These are phyloP conservation scores for Apophysomyces trapeziformis DNA, from an alignment of 371 early-diverging fungal genomes.

Conservation along the genomic window DNA sequence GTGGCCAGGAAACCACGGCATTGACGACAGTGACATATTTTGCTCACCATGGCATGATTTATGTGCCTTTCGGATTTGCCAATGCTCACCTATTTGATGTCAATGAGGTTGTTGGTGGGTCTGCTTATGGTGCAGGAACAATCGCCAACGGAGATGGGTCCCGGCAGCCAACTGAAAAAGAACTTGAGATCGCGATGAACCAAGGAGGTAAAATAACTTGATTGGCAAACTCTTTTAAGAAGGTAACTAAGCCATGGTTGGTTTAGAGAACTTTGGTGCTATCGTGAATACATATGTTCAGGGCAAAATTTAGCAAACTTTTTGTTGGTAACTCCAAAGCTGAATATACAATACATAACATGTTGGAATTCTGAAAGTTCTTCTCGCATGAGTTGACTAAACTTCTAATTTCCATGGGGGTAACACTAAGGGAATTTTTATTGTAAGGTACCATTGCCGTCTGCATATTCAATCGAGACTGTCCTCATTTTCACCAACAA, in stretches of 20 bases:
- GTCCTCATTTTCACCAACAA: no score
- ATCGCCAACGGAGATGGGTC: conserved; percentile 47
- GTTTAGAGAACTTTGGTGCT: conserved; percentile 3
- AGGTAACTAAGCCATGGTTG: not conserved
- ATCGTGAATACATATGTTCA: conserved; percentile 2
- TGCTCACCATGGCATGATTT: conserved; percentile 84
- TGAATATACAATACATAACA: no score
- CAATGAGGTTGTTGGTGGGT: conserved; percentile 66
- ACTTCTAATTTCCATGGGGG: no score
- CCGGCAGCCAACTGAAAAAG: conserved; percentile 62
- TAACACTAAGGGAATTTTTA: no score
- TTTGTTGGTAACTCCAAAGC: not conserved
- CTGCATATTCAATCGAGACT: no score
- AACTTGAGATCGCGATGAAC: conserved; percentile 63
- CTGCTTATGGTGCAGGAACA: conserved; percentile 76
- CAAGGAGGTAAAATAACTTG: conserved; percentile 30
- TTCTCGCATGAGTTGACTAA: no score
- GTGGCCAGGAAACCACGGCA: conserved; percentile 83
- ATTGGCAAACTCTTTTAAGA: not conserved
- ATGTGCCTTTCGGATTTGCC: conserved; percentile 74
- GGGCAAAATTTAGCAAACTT: not conserved
- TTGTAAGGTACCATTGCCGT: no score
- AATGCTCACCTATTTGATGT: conserved; percentile 55
- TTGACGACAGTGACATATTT: conserved; percentile 71
- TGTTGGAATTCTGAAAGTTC: no score